Conservation (phyloP, 257 asterid species). For the Petrea volubilis region DNA sequence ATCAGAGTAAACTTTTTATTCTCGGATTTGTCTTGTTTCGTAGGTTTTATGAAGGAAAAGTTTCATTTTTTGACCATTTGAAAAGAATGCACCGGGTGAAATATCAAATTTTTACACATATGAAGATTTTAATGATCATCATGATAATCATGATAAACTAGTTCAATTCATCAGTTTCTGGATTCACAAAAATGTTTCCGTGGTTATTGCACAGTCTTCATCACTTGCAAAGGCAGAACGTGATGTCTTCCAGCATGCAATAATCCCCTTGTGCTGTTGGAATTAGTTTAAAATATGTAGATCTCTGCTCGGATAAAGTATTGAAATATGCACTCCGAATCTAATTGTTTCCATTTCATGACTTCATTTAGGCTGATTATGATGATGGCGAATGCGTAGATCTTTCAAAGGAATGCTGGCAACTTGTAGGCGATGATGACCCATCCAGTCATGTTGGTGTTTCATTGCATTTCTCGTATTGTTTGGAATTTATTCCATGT, state of each 20-base stretch:
- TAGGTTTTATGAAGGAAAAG: no score
- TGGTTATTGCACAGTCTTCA: no score
- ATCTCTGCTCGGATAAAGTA: neutral
- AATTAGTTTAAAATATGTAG: neutral
- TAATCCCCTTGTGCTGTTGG: neutral
- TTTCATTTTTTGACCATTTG: no score
- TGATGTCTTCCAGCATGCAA: neutral
- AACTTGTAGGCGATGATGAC: slow-evolving; percentile 8
- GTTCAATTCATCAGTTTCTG: neutral
- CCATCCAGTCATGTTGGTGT: slow-evolving; percentile 11
- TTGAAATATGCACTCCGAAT: neutral
- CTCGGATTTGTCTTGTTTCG: no score
- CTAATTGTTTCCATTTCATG: neutral
- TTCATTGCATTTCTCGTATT: neutral
- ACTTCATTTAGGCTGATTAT: slow-evolving; percentile 29
- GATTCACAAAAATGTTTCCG: neutral
- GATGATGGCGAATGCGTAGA: slow-evolving; percentile 36
- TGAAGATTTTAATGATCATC: neutral
- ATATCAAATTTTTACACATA: neutral
- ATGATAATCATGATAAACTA: neutral
- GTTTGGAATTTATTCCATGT: neutral
- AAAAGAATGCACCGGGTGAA: slow-evolving; percentile 33
- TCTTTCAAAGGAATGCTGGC: slow-evolving; percentile 32
- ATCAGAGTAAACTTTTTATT: neutral
- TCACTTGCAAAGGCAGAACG: no score